A percentile compares a stretch with the other conserved stretches of the same genome.
Conservation (phyloP, 352 stramenopile species). For the Phytophthora cryptogea region DNA sequence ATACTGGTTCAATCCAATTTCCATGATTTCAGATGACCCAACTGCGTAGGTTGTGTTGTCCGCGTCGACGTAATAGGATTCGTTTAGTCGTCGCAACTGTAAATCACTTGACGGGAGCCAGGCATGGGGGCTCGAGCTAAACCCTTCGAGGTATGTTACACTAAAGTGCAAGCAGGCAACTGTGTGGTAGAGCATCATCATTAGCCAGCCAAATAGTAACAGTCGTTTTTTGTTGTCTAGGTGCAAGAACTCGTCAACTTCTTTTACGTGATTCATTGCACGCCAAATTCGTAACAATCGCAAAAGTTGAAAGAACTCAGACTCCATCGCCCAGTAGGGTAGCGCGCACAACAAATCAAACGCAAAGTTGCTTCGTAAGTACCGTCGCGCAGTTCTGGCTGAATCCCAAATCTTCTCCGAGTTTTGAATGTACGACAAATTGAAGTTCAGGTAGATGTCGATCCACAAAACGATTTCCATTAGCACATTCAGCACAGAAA, state of each 20-base stretch:
- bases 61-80: slow-evolving; percentile 33
- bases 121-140: slow-evolving; percentile 37
- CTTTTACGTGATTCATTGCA: slow-evolving; percentile 40
- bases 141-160: slow-evolving; percentile 62
- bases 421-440: slow-evolving; percentile 52
- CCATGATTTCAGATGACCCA: slow-evolving; percentile 24
- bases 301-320: slow-evolving; percentile 31
- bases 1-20: slow-evolving; percentile 51
- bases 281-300: slow-evolving; percentile 47
- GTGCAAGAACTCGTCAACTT: slow-evolving; percentile 52
- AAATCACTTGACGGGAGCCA: slow-evolving; percentile 65
- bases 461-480: slow-evolving; percentile 49
- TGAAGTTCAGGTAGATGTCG: slow-evolving; percentile 64
- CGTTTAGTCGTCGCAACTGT: slow-evolving; percentile 41
- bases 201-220: slow-evolving; percentile 50
- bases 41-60: slow-evolving; percentile 26
- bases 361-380: slow-evolving; percentile 35
- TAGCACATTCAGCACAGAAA: slow-evolving; percentile 38
- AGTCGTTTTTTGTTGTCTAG: slow-evolving; percentile 54
- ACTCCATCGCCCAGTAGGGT: slow-evolving; percentile 42
- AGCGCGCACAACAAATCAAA: slow-evolving; percentile 54
- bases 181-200: slow-evolving; percentile 63
- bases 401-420: slow-evolving; percentile 68
- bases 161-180: slow-evolving; percentile 68
- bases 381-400: slow-evolving; percentile 33